A percentile compares a stretch with the other conserved stretches of the same genome.
Evolutionary conservation across 2,329 filamentous ascomycete genomes (phyloP).

Genomic region (Emydomyces testavorans): DNA sequence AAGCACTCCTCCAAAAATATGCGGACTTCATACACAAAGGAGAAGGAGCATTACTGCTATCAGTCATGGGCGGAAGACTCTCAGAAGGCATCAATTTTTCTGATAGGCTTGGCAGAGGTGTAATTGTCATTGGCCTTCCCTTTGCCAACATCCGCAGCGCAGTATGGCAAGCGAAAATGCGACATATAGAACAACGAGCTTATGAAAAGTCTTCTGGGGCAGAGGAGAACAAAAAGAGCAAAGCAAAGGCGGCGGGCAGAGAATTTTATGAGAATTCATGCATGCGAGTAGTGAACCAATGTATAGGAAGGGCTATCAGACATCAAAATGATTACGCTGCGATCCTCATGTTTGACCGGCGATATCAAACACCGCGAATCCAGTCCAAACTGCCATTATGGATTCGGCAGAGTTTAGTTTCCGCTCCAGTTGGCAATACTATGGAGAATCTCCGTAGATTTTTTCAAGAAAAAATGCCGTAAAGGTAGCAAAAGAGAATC

Average conservation of each 20-base stretch:
- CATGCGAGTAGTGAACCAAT: conserved; percentile 95
- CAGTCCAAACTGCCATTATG: conserved; percentile 72
- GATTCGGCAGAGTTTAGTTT: conserved; percentile 60
- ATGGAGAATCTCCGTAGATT: conserved; percentile 7
- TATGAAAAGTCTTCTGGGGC: conserved; percentile 21
- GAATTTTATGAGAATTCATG: conserved; percentile 91
- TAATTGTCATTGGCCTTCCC: conserved; percentile 82
- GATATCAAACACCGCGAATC: conserved; percentile 66
- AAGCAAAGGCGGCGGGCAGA: conserved; percentile 44
- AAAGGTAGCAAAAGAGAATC: not conserved
- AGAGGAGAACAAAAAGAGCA: conserved; percentile 24
- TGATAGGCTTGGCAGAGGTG: conserved; percentile 74
- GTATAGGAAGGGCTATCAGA: conserved; percentile 81
- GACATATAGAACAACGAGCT: conserved; percentile 63
- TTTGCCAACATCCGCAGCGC: conserved; percentile 83
- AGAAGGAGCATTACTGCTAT: conserved; percentile 68
- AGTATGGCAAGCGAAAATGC: conserved; percentile 86
- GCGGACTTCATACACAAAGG: conserved; percentile 50
- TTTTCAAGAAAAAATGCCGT: not conserved
- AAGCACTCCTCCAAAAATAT: conserved; percentile 65
- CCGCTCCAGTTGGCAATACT: conserved; percentile 1
- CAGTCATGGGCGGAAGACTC: conserved; percentile 86
- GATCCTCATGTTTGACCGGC: conserved; percentile 70
- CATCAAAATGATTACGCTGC: conserved; percentile 81
- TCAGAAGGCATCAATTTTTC: conserved; percentile 98